Evolutionary conservation across 129 eudicot genomes (phyloP).

Genomic region (Centella asiatica): DNA sequence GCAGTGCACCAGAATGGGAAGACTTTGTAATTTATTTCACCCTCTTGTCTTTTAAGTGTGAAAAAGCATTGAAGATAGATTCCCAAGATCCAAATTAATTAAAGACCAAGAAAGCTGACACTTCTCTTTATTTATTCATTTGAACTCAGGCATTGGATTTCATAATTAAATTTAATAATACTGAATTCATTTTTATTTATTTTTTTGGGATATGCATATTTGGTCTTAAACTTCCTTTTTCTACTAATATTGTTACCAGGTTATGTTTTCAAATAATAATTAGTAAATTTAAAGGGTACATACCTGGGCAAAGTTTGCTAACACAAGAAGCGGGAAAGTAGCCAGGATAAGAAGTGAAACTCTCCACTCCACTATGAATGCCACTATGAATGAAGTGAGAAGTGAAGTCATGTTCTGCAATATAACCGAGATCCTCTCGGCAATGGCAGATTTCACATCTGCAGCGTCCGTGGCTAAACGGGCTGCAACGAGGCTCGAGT

Average conservation of each 20-base stretch:
- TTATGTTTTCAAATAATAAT: background rate
- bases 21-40: slow-evolving; percentile 24
- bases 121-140: too few species aligned
- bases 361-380: slow-evolving; percentile 95
- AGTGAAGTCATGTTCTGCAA: slow-evolving; percentile 98
- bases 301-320: slow-evolving; percentile 98
- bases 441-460: slow-evolving; percentile 87
- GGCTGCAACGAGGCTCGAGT: slow-evolving; percentile 89
- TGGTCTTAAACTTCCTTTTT: background rate
- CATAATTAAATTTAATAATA: too few species aligned
- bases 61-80: slow-evolving; percentile 30
- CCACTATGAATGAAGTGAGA: slow-evolving; percentile 90
- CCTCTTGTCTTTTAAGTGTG: slow-evolving; percentile 35
- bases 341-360: slow-evolving; percentile 86
- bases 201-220: too few species aligned
- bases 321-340: slow-evolving; percentile 93
- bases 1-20: slow-evolving; percentile 31
- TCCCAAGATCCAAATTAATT: slow-evolving; percentile 23
- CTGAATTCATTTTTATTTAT: too few species aligned
- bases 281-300: background rate
- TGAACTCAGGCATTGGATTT: too few species aligned
- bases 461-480: slow-evolving; percentile 95
- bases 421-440: slow-evolving; percentile 89
- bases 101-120: slow-evolving; percentile 9
- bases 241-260: background rate